Evolutionary conservation across 305 asterid species (phyloP), one percentile per base, ranked within the genome.

Genomic region (Fraxinus velutina): DNA sequence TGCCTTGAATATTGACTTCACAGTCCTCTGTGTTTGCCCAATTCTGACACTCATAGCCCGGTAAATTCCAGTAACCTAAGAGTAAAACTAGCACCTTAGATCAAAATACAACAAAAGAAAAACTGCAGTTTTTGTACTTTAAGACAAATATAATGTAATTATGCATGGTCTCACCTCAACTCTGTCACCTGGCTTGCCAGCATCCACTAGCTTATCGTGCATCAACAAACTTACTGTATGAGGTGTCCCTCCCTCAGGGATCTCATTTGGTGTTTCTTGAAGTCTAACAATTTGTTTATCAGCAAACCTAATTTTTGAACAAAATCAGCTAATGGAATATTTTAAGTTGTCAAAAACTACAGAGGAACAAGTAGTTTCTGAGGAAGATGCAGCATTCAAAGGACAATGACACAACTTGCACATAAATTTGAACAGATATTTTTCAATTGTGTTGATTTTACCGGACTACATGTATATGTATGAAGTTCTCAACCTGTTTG

Each of bases 221-320:
- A 96, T 91, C 91, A 96, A 86, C 90, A 96, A 88, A 89, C 98
- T 94, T 80, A 96, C 99, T 0, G 98, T 96, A 85, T 94, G 98
- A 76, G 99, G 99, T 33, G 99, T 96, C 70, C 99, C 99, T 80
- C 99, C 99, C 75, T 96, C 99, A 0, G 98, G 99, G 78, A 96
- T 96, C 83, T 96, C 98, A 88, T 96, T 97, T n/a, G 98, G 99
- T 36, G 97, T 96, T 86, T 96, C 99, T 89, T 96, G 99, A 81
- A 96, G 91, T 86, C 97, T 94, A 88, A 96, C 98, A 30, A 96
- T 90, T 91, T 96, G 99, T 89, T 96, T 96, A 88, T 94, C 98
- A 71, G 97, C 94, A 91, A 93, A 96, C 90, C 98, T 96, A 44
- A 78, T 73, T 50, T 33, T 2, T 24, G 62, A 77, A 77, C 10